Conservation (phyloP, 2,329 filamentous ascomycete genomes). For the Beauveria asiatica region DNA sequence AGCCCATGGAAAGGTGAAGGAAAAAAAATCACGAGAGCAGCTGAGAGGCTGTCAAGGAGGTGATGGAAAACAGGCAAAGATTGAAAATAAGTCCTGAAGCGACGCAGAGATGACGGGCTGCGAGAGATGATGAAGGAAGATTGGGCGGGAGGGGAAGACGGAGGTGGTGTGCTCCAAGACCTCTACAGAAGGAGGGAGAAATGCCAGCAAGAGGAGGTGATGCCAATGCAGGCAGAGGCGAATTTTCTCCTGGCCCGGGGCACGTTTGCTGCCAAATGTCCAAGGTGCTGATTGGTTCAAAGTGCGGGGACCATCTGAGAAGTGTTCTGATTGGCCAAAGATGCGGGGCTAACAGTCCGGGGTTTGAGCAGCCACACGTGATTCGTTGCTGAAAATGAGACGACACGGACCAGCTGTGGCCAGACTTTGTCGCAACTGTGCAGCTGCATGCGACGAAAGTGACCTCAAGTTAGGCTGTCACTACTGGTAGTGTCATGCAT, state of each 20-base stretch:
- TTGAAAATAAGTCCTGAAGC: background rate
- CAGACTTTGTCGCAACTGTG: background rate
- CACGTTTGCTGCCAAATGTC: background rate
- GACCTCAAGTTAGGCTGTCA: background rate
- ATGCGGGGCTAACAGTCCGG: constrained; percentile 21
- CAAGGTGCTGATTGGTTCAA: background rate
- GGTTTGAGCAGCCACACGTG: constrained; percentile 11
- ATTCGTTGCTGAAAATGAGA: constrained; percentile 10
- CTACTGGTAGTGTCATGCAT: background rate
- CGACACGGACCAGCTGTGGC: background rate
- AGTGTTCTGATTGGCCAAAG: constrained; percentile 23
- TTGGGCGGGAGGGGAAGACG: background rate
- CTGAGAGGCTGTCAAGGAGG: background rate
- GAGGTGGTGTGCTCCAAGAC: constrained; percentile 11
- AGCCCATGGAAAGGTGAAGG: constrained; percentile 15
- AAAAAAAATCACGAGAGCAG: constrained; percentile 13
- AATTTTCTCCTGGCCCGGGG: constrained; percentile 11
- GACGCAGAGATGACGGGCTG: constrained; percentile 3
- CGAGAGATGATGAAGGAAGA: constrained; percentile 2
- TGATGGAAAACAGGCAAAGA: background rate
- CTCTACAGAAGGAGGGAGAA: constrained; percentile 14
- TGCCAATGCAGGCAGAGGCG: constrained; percentile 6
- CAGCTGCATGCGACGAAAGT: background rate
- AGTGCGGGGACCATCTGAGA: background rate
- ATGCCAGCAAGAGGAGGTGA: constrained; percentile 5